Evolutionary conservation across 1,139 yeast species (phyloP), one percentile per base, ranked within the genome.

Genomic region (Candida gigantensis): DNA sequence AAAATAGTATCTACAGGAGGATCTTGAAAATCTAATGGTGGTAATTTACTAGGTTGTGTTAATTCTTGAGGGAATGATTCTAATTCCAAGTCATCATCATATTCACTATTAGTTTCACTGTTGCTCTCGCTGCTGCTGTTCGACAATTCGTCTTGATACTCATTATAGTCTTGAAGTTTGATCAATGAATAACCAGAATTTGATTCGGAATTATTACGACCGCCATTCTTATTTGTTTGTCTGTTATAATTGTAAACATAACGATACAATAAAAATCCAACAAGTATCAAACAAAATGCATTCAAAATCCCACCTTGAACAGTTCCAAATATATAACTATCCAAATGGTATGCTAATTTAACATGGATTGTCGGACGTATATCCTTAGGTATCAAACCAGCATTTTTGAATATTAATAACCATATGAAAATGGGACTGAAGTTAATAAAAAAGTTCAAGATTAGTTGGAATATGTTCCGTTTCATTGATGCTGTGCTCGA

Each of bases 341-440:
- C 83, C 28, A 65, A 39, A 30, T 63, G 55, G 44, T 60, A 65
- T 8, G 75, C 68, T 16, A 77, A 51, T 39, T 68, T 58, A 35
- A 76, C 81, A 46, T 74, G 72, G 36, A 82, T 81, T 1, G 49
- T 46, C 0, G 88, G 89, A 41, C 87, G 64, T 43, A 72, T 63
- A 5, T 60, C 58, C 15, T 63, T 68, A 3, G 88, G 88, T 14
- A 82, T 79, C 8, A 68, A 39, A 4, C 78, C 78, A 2, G 86
- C 84, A 47, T 80, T 72, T 51, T 79, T 77, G 58, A 81, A 82
- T 12, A 79, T 68, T 35, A 61, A 43, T 31, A 81, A 57, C 88
- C 88, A 81, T 20, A 71, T 47, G 32, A 77, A 61, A 2, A 81
- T 69, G 0, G 81, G 82, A 5, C 68, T 54, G 53, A 79, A 79